These are phyloP conservation scores for Arthrobotrys sinensis DNA, from an alignment of 2,329 filamentous ascomycete genomes.

Conservation along the genomic window DNA sequence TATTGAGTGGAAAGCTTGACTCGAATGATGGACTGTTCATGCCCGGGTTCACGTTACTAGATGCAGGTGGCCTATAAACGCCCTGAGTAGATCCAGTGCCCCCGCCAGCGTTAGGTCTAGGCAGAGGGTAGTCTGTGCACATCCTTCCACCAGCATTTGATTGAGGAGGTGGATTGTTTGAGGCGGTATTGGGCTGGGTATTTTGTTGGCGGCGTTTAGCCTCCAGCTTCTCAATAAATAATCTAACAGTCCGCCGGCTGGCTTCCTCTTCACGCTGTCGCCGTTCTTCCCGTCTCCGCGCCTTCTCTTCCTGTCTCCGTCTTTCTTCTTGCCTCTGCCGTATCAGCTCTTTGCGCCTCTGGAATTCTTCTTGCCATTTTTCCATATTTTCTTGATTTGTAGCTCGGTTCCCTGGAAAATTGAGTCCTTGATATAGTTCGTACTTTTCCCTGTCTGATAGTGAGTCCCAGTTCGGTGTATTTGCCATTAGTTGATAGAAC, in stretches of 20 bases:
- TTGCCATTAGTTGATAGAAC: neutral
- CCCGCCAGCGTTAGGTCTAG: neutral
- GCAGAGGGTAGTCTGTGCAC: neutral
- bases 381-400: neutral
- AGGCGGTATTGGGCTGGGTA: neutral
- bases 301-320: neutral
- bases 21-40: no score
- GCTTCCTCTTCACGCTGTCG: neutral
- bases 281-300: neutral
- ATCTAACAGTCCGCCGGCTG: neutral
- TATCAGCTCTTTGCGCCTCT: neutral
- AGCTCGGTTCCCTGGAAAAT: neutral
- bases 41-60: no score
- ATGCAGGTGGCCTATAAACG: no score
- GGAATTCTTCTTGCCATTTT: neutral
- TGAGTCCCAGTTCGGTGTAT: slow-evolving; percentile 10
- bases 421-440: neutral
- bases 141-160: neutral
- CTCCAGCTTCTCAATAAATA: neutral
- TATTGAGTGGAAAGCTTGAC: no score
- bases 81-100: no score
- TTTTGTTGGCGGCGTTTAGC: neutral
- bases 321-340: neutral
- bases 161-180: neutral
- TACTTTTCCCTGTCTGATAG: neutral